Base-by-base conservation (phyloP, 805 yeast species). In the Isabelozyma rhagii region DNA sequence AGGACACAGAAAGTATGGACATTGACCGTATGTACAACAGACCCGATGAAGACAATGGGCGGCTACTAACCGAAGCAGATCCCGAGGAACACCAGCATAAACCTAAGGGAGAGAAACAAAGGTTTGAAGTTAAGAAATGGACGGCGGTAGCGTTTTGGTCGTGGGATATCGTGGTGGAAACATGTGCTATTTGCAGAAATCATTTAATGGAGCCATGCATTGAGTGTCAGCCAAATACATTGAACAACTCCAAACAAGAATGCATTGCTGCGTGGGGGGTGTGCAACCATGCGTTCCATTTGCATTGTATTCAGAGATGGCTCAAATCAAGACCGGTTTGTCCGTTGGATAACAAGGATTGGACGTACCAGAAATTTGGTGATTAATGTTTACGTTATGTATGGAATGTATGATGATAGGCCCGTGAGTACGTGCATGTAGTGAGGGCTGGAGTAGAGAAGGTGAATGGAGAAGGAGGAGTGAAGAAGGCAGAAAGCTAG, bases 131-230 rank as follows among this genome's bases (percentile, higher is more conserved):
- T 40, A 89, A 90, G 65, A 94, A 92, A 75, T 93, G 99, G 98
- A 91, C 97, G 11, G 98, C 98, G 0, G 99, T 94, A 45, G 98
- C 98, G n/a, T 90, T 94, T 66, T 94, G 99, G 99, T 90, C 97
- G 0, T 94, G 99, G 99, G 97, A 90, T 70, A 87, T 90, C 52
- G 93, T 84, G 36, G 93, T 90, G 48, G 99, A 96, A 56, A 90
- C 89, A 48, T 94, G 99, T 76, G 98, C 99, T 39, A 94, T 94
- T 66, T 94, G 99, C 78, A 81, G 98, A 65, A 94, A 93, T 69
- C 97, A 93, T 69, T 80, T 94, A 57, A 94, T 94, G 99, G 99
- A 94, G 62, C 94, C 94, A 14, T 94, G 99, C 67, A 88, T 94
- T 56, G 98, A 92, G 67, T 94, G 99, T 66, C 97, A 90, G 67